Evolutionary conservation across 345 rosid species (phyloP).

Genomic region (Populus euphratica): DNA sequence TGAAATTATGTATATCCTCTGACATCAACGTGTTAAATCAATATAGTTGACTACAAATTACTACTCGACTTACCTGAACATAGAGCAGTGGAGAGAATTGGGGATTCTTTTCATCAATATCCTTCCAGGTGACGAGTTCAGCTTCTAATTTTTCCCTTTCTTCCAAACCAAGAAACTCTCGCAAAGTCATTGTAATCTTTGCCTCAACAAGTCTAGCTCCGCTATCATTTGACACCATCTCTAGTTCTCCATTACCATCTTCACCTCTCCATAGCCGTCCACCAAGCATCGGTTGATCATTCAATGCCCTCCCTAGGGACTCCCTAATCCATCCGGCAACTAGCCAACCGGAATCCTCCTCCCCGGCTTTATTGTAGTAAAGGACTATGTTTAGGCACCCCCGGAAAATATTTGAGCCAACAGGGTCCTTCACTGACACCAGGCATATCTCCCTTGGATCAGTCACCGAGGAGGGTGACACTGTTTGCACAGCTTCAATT

Average conservation of each 20-base stretch:
- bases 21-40: background rate
- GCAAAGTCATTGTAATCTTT: conserved; percentile 34
- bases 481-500: conserved; percentile 54
- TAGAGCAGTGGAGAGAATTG: conserved; percentile 67
- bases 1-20: background rate
- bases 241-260: conserved; percentile 40
- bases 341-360: conserved; percentile 52
- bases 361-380: conserved; percentile 37
- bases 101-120: conserved; percentile 60
- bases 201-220: conserved; percentile 71
- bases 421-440: conserved; percentile 30
- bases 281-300: conserved; percentile 51
- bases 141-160: conserved; percentile 43
- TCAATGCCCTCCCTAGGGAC: conserved; percentile 54
- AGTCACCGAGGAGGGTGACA: conserved; percentile 41
- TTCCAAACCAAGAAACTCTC: conserved; percentile 47
- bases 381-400: conserved; percentile 48
- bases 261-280: conserved; percentile 56
- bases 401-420: conserved; percentile 37
- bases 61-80: conserved; percentile 46
- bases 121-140: conserved; percentile 68
- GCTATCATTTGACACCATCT: conserved; percentile 67
- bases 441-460: conserved; percentile 48
- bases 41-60: background rate
- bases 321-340: conserved; percentile 74